Conservation (phyloP, 2,329 filamentous ascomycete genomes). For the Bipolaris sorokiniana region DNA sequence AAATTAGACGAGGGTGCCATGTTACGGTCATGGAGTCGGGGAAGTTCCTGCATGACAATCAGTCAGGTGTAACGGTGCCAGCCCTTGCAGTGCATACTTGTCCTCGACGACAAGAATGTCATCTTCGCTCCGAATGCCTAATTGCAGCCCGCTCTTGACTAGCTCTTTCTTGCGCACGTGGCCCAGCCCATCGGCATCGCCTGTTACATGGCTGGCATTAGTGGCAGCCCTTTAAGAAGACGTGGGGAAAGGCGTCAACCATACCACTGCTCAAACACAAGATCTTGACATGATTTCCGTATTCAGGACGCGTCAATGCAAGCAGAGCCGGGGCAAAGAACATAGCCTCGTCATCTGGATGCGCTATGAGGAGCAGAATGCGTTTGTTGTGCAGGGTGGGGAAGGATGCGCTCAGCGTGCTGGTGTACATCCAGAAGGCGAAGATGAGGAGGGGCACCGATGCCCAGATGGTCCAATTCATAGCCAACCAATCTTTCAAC, state of each 20-base stretch:
- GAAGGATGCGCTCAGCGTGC: conserved; percentile 56
- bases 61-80: conserved; percentile 16
- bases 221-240: not conserved
- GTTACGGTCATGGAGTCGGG: conserved; percentile 84
- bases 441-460: conserved; percentile 52
- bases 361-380: conserved; percentile 90
- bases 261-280: conserved; percentile 86
- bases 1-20: conserved; percentile 76
- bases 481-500: conserved; percentile 21
- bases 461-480: conserved; percentile 52
- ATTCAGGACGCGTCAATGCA: conserved; percentile 77
- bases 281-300: conserved; percentile 92
- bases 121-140: conserved; percentile 75
- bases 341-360: conserved; percentile 99
- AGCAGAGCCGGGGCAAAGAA: conserved; percentile 93
- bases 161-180: conserved; percentile 83
- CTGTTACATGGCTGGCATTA: conserved; percentile 50
- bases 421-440: conserved; percentile 56
- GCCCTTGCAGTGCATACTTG: conserved; percentile 56
- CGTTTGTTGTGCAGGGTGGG: conserved; percentile 79
- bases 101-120: conserved; percentile 88
- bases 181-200: conserved; percentile 86
- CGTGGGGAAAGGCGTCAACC: conserved; percentile 10
- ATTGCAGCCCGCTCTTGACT: conserved; percentile 74
- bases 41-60: conserved; percentile 64